Percentiles rank a stretch among this genome's conserved stretches.
phyloP scores from a whole-genome alignment of 2,329 filamentous ascomycete species.

The Colletotrichum siamense region DNA sequence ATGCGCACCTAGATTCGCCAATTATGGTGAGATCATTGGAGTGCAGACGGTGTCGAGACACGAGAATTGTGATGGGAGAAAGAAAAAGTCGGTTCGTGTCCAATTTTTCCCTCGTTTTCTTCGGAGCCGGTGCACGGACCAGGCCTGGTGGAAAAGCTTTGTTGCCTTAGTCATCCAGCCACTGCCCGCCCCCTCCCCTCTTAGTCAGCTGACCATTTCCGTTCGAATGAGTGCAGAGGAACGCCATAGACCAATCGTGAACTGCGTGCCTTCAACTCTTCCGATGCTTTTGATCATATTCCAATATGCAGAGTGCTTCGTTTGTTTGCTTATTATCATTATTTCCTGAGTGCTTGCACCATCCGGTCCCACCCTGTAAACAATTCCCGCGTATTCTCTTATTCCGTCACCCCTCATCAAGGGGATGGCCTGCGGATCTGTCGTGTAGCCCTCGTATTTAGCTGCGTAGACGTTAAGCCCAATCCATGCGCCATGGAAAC shows the following conservation, averaged over 20 bases:
- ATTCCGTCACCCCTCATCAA: neutral
- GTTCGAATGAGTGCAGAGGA: neutral
- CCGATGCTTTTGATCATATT: neutral
- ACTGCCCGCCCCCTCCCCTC: neutral
- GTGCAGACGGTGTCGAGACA: neutral
- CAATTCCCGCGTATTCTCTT: neutral
- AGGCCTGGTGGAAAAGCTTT: neutral
- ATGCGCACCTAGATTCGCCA: neutral
- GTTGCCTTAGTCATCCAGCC: neutral
- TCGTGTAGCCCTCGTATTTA: neutral
- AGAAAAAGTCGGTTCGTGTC: neutral
- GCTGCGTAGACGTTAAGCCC: neutral
- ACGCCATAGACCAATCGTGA: neutral
- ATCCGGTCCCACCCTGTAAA: constrained; percentile 3
- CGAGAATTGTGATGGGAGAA: neutral
- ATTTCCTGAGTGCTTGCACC: neutral
- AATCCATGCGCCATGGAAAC: neutral
- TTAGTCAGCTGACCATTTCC: neutral
- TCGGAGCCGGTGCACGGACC: constrained; percentile 2
- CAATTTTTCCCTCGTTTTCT: constrained; percentile 10
- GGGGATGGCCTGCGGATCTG: neutral
- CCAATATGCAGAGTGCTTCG: neutral
- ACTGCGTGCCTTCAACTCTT: neutral
- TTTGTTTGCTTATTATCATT: constrained; percentile 4
- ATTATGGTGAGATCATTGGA: constrained; percentile 7